phyloP scores from a whole-genome alignment of 2,329 filamentous ascomycete species.

The Colletotrichum tropicicola region DNA sequence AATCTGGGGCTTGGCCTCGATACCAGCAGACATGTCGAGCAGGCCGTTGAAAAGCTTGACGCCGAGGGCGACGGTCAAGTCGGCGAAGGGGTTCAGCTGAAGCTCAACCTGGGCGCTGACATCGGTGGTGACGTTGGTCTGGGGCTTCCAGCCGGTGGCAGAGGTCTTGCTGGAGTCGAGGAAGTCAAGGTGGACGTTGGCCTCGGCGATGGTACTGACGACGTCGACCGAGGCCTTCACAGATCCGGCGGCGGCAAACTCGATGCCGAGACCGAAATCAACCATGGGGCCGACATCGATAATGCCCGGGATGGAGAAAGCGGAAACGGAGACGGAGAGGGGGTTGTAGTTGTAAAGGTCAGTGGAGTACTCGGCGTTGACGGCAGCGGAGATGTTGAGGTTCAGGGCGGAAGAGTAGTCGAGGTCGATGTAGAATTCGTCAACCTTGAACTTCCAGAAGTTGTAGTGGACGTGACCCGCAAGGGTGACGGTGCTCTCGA shows the following conservation, averaged over 20 bases:
- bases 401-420: conserved; percentile 43
- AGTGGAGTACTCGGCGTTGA: conserved; percentile 42
- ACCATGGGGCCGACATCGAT: conserved; percentile 47
- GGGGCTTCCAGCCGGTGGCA: conserved; percentile 45
- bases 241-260: conserved; percentile 43
- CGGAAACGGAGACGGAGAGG: conserved; percentile 43
- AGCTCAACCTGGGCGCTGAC: conserved; percentile 42
- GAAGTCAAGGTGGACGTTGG: conserved; percentile 49
- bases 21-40: conserved; percentile 45
- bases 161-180: conserved; percentile 38
- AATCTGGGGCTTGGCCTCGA: conserved; percentile 45
- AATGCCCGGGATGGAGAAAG: conserved; percentile 49
- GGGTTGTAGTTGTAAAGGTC: conserved; percentile 46
- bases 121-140: conserved; percentile 42
- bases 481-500: conserved; percentile 46
- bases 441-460: conserved; percentile 41
- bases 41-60: conserved; percentile 46
- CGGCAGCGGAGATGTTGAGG: conserved; percentile 43
- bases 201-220: conserved; percentile 41
- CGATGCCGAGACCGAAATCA: conserved; percentile 45
- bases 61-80: conserved; percentile 48
- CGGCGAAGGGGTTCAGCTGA: conserved; percentile 41
- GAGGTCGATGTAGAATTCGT: conserved; percentile 51
- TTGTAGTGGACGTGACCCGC: conserved; percentile 51
- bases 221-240: conserved; percentile 42